phyloP scores from a whole-genome alignment of 1,139 yeast species.

The Fermentozyma sake region DNA sequence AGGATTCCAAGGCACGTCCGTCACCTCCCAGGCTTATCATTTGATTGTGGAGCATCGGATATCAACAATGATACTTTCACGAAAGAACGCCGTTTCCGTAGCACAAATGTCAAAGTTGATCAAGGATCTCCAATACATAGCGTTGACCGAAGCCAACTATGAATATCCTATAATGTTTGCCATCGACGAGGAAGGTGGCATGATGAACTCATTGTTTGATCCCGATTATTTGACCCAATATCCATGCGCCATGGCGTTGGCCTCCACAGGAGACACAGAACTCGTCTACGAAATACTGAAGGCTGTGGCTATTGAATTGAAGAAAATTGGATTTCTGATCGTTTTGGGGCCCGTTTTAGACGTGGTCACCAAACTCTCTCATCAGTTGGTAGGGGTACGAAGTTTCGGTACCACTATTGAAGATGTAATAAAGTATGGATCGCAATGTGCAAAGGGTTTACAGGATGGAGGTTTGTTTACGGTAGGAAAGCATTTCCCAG shows the following conservation, averaged over 20 bases:
- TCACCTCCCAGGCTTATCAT: slow-evolving; percentile 53
- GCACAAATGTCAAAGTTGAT: slow-evolving; percentile 49
- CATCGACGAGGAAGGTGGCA: slow-evolving; percentile 38
- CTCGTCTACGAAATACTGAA: slow-evolving; percentile 51
- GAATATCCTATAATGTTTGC: slow-evolving; percentile 46
- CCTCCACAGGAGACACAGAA: slow-evolving; percentile 51
- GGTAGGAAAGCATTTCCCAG: slow-evolving; percentile 66
- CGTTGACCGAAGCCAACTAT: slow-evolving; percentile 47
- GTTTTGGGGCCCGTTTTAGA: slow-evolving; percentile 63
- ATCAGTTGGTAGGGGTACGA: slow-evolving; percentile 57
- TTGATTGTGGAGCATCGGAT: slow-evolving; percentile 52
- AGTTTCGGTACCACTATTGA: slow-evolving; percentile 61
- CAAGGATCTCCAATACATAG: slow-evolving; percentile 52
- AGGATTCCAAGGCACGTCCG: slow-evolving; percentile 57
- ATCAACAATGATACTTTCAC: slow-evolving; percentile 54
- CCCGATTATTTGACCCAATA: slow-evolving; percentile 51
- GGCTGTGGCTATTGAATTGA: slow-evolving; percentile 53
- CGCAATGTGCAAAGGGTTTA: slow-evolving; percentile 52
- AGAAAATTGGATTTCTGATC: slow-evolving; percentile 53
- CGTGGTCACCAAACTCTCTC: slow-evolving; percentile 54
- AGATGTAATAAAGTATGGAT: slow-evolving; percentile 53
- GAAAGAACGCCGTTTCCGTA: slow-evolving; percentile 50
- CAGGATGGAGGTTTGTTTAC: slow-evolving; percentile 53
- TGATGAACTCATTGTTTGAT: slow-evolving; percentile 56
- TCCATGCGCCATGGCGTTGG: slow-evolving; percentile 64